These are phyloP conservation scores for Stentor roeselii DNA, from an alignment of 73 alveolate species.

Conservation along the genomic window DNA sequence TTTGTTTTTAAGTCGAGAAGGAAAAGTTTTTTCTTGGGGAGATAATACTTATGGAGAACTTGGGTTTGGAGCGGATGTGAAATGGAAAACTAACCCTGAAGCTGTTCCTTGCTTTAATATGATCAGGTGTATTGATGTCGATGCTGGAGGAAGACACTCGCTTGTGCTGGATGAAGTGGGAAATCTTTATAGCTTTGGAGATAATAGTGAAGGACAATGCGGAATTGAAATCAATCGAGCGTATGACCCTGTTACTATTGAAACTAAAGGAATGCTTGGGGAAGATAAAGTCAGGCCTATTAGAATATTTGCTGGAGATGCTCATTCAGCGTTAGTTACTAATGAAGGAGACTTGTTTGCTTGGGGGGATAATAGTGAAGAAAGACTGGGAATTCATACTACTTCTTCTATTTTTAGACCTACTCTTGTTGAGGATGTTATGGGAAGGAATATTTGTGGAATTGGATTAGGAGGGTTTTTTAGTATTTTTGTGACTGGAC, in stretches of 20 bases:
- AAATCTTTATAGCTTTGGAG: constrained; percentile 60
- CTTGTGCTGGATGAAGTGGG: constrained; percentile 46
- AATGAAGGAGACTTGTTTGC: constrained; percentile 31
- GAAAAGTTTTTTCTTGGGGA: constrained; percentile 53
- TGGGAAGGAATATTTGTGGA: constrained; percentile 17
- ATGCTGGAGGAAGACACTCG: constrained; percentile 67
- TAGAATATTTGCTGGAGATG: constrained; percentile 26
- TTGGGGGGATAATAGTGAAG: constrained; percentile 31
- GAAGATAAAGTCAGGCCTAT: not conserved
- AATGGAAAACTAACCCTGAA: not conserved
- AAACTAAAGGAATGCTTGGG: constrained; percentile 15
- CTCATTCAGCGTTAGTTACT: constrained; percentile 26
- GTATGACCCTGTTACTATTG: constrained; percentile 18
- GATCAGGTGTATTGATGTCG: not conserved
- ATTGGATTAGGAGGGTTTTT: constrained; percentile 31
- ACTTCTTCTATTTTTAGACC: not conserved
- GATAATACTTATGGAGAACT: constrained; percentile 47
- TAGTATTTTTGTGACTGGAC: constrained; percentile 17
- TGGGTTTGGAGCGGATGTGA: constrained; percentile 29
- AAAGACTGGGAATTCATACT: constrained; percentile 20
- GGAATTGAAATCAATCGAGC: constrained; percentile 27
- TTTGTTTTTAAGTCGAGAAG: constrained; percentile 35
- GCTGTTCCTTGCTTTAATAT: not conserved
- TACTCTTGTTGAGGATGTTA: constrained; percentile 10
- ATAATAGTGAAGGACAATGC: constrained; percentile 70